Evolutionary conservation across 208 protist genomes (phyloP), one percentile per base, ranked within the genome.

Genomic region (Angomonas deanei): DNA sequence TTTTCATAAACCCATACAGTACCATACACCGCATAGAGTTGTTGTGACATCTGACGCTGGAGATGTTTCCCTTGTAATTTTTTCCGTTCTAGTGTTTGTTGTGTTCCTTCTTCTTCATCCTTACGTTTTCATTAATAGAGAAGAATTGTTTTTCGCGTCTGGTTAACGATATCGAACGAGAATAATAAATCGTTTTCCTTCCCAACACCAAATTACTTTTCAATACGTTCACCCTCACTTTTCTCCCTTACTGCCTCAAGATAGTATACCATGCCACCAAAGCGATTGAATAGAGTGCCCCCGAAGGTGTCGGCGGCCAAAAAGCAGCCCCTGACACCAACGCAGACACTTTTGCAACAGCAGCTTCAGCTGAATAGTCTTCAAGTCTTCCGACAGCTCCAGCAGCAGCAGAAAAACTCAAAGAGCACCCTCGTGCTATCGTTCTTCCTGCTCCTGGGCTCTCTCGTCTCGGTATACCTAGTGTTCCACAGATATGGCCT

Each of bases 381-480:
- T 26, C 61, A 34, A 10, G 48, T 58, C 5, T 15, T 66, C 19
- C 61, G 56, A 26, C n/a, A 39, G 2, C 34, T 66, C 3, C 61
- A 66, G 26, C 30, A 38, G 3, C 61, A 58, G 49, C 61, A 66
- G 49, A 47, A 66, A 38, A 55, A 21, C 33, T 21, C 46, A 2
- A 15, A 36, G 27, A 4, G 27, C 1, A 15, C 36, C 15, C 36
- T 42, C 15, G 8, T 42, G 15, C 8, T 42, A n/a, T 42, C 36
- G 8, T 15, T 42, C 36, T n/a, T 8, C 15, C 8, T 15, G 11
- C 36, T 42, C 11, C 8, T 42, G 8, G 8, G 8, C 11, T 42
- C 36, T 42, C 36, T 42, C 36, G 8, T 42, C 15, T 8, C 36
- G 11, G 36, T 42, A n/a, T 42, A 42, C 15, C 15, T 42, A n/a